Evolutionary conservation across 2,329 filamentous ascomycete species (phyloP).

Genomic region (Ophiostoma australiae): DNA sequence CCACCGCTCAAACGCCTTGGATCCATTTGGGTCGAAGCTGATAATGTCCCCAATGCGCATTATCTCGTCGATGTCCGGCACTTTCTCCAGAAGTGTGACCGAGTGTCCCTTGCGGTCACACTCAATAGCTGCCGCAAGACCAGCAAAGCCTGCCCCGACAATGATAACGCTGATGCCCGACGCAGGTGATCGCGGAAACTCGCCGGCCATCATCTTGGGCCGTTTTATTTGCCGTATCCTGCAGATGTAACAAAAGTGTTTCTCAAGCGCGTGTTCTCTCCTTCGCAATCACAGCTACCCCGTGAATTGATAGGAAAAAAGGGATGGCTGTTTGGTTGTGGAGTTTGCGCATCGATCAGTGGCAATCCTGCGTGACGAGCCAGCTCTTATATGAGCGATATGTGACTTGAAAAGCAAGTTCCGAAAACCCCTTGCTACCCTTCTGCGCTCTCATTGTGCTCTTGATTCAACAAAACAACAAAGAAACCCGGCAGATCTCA

Average conservation of each 20-base stretch:
- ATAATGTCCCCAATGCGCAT: conserved; percentile 42
- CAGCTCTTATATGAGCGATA: background rate
- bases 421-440: background rate
- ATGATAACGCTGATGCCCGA: background rate
- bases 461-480: background rate
- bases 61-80: background rate
- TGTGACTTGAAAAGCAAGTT: background rate
- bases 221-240: background rate
- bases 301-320: background rate
- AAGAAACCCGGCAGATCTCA: background rate
- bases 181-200: background rate
- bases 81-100: conserved; percentile 40
- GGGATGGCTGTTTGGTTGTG: background rate
- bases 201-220: background rate
- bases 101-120: conserved; percentile 24
- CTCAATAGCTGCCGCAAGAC: background rate
- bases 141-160: background rate
- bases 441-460: background rate
- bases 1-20: conserved; percentile 54
- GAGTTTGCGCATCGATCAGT: background rate
- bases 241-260: background rate
- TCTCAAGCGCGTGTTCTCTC: background rate
- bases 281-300: no score
- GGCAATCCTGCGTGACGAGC: background rate
- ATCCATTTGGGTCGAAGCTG: conserved; percentile 52